These are phyloP conservation scores for Talaromyces ruber DNA, from an alignment of 495 filamentous ascomycete genomes.

Conservation along the genomic window DNA sequence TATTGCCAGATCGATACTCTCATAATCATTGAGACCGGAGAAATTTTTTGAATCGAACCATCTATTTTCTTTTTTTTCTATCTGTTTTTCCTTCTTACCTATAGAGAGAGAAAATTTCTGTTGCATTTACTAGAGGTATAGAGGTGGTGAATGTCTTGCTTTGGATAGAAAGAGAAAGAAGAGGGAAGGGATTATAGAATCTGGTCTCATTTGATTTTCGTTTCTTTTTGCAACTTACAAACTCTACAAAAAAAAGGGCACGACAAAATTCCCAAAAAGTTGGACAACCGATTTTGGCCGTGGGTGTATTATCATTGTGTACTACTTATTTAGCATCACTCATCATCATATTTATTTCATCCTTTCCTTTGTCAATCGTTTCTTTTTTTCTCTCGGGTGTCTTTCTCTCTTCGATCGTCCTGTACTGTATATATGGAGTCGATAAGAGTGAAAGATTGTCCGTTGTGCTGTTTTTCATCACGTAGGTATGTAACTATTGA, in stretches of 20 bases:
- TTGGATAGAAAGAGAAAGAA: background rate
- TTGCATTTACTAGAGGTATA: slow-evolving; percentile 5
- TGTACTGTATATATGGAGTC: background rate
- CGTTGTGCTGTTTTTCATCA: background rate
- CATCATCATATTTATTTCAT: slow-evolving; percentile 5
- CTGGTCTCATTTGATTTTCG: slow-evolving; percentile 1
- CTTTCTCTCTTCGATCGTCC: background rate
- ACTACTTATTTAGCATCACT: slow-evolving; percentile 8
- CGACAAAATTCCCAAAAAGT: slow-evolving; percentile 1
- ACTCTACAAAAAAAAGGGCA: background rate
- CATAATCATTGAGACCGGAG: background rate
- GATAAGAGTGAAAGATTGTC: background rate
- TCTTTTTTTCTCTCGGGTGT: background rate
- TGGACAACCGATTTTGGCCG: slow-evolving; percentile 4
- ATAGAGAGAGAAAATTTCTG: slow-evolving; percentile 1
- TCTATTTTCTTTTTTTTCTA: background rate
- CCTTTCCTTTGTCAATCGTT: background rate
- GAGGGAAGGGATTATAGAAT: background rate
- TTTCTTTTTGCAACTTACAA: background rate
- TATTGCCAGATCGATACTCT: background rate
- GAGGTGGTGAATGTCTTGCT: background rate
- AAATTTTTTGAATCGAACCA: background rate
- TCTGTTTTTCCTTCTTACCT: background rate
- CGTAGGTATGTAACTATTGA: background rate
- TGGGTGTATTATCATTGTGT: slow-evolving; percentile 6